Base-by-base conservation (phyloP, 768 basidiomycete species). In the Collybia nuda region DNA sequence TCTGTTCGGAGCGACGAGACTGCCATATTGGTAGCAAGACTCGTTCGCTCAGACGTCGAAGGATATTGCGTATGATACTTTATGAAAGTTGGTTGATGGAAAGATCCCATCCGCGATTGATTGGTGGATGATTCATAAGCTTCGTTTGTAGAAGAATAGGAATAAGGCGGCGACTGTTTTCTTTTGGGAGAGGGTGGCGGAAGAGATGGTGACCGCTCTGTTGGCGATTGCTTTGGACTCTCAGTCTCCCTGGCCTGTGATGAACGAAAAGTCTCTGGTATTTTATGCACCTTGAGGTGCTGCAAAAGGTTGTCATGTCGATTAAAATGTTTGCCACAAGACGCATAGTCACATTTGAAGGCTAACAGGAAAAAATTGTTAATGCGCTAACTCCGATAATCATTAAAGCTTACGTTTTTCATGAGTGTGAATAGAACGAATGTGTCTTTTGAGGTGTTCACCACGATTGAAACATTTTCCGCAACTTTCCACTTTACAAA, bases 271-370 rank as follows among this genome's bases (percentile, higher is more conserved):
- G 53, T 47, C 23, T 58, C 47, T 12, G 56, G 60, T 35, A 74
- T 70, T 52, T 78, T 76, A 67, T 90, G 88, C 15, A 89, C 84
- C 58, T 85, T 83, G 63, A 86, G 69, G 59, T 91, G 89, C 66
- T 91, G 89, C 41, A 86, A 75, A 28, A 91, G 78, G 64, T 91
- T 91, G 62, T 91, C 89, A 56, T 86, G 85, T 53, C 89, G 77
- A 52, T 87, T 88, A 64, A 91, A 92, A 57, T 73, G 75, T 63
- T 88, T 88, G 62, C 79, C 80, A 68, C 89, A 92, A 24, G 72
- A 63, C 3, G 81, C 75, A 60, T 79, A 78, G 22, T 84, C 78
- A 67, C 89, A 92, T 58, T 82, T 76, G 71, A 85, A 88, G 7
- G 89, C 89, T 91, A 61, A 32, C 12, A 11, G 32, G 14, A 32